A percentile compares a stretch with the other conserved stretches of the same genome.
These are phyloP conservation scores for Globisporangium cylindrosporum DNA, from an alignment of 352 stramenopile species.

Conservation along the genomic window DNA sequence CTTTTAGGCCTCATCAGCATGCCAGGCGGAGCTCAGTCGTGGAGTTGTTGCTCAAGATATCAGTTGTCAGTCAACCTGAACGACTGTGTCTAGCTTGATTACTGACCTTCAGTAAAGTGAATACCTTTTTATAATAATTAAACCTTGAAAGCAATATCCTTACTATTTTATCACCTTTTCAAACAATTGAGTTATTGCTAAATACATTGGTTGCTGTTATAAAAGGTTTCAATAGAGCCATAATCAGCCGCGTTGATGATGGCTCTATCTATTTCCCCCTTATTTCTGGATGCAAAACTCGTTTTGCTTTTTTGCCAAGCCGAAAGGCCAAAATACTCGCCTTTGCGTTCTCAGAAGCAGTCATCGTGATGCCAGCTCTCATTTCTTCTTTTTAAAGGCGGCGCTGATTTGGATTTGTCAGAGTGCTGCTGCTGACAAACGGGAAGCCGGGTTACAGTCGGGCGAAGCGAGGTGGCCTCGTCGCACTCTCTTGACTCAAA, in stretches of 20 bases:
- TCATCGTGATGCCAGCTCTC: neutral
- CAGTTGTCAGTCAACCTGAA: neutral
- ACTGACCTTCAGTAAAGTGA: neutral
- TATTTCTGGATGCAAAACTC: neutral
- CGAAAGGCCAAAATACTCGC: neutral
- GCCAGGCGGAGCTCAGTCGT: neutral
- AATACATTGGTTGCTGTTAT: neutral
- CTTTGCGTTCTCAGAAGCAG: neutral
- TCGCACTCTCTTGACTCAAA: neutral
- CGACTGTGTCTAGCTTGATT: no score
- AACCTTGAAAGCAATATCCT: neutral
- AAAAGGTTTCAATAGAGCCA: neutral
- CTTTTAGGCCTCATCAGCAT: neutral
- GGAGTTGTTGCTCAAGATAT: neutral
- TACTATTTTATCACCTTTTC: neutral
- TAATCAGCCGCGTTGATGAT: neutral
- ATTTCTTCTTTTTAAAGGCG: neutral
- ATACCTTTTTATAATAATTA: neutral
- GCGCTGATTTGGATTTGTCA: neutral
- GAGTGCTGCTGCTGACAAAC: neutral
- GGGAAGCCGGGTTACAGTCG: neutral
- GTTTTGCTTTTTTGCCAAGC: no score
- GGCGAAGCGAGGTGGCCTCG: neutral
- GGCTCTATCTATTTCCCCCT: neutral
- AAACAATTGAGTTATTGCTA: neutral